A percentile compares a stretch with the other conserved stretches of the same genome.
Evolutionary conservation across 495 filamentous ascomycete species (phyloP).

Genomic region (Penicillium antarcticum): DNA sequence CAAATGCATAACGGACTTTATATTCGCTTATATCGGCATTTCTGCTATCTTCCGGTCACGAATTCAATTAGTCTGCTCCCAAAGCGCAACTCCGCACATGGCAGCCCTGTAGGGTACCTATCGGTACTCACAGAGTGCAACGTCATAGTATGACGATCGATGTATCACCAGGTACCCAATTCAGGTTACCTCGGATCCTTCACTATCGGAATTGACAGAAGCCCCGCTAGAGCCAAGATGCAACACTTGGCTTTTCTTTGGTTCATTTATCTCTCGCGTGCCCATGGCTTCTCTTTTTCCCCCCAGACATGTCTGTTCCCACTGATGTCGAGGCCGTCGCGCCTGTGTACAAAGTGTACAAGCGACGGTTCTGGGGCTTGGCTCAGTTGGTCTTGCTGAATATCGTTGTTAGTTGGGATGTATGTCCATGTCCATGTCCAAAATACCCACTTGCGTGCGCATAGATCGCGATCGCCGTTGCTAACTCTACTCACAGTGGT

Average conservation of each 20-base stretch:
- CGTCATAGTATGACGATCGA: not conserved
- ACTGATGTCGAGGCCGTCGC: constrained; percentile 12
- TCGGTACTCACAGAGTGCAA: not conserved
- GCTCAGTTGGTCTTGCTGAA: constrained; percentile 82
- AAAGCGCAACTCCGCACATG: too few species aligned
- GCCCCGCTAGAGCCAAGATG: not conserved
- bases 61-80: too few species aligned
- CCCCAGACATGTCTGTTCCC: constrained; percentile 2
- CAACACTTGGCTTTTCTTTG: not conserved
- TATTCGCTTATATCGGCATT: too few species aligned
- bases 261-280: not conserved
- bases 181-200: constrained; percentile 5
- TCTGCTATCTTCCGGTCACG: too few species aligned
- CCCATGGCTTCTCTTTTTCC: not conserved
- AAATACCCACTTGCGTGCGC: too few species aligned
- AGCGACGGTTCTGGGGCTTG: constrained; percentile 85
- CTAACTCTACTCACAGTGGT: constrained; percentile 58
- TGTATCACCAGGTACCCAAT: constrained; percentile 3
- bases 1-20: too few species aligned
- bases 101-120: not conserved
- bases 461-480: not conserved
- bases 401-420: constrained; percentile 92
- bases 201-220: not conserved
- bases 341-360: constrained; percentile 72
- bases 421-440: constrained; percentile 41